Base-by-base conservation (phyloP, 2,329 filamentous ascomycete genomes). In the Ceratocystis cacaofunesta region DNA sequence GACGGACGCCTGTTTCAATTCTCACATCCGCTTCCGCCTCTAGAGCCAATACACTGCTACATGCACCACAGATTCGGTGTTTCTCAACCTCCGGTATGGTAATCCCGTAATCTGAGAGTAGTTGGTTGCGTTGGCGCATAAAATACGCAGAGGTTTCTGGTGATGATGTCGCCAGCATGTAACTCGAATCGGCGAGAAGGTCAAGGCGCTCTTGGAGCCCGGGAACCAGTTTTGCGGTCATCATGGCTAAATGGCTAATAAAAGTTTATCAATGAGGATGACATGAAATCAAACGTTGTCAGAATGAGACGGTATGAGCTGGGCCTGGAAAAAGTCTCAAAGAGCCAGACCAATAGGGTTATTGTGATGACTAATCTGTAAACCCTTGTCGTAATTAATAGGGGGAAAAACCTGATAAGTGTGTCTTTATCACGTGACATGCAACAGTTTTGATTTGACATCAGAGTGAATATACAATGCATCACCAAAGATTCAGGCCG, bases 111-210 rank as follows among this genome's bases (percentile, higher is more conserved):
- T 78, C 74, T 58, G 78, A 76, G 70, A 83, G 75, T 15, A 85
- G 71, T 8, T 76, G 73, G 68, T 78, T 78, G 66, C 80, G 78
- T 65, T 77, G 76, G 69, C 75, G 77, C 81, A 86, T 83, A 48
- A 87, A 74, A 71, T 83, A 79, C 12, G 83, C 82, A 15, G 85
- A 85, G 1, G 78, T 81, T 68, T 81, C 77, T 0, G 84, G 83
- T 0, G 82, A 78, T 1, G 77, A 73, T 10, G 73, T 71, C 2
- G 78, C 75, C 17, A 87, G 75, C 8, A 85, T 72, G 73, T 87
- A 80, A 1, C 83, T 82, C 0, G 84, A 82, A 71, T 85, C 79
- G 10, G 79, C 82, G 2, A 87, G 77, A 22, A 63, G 68, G 43
- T 66, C 30, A 19, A 66, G 36, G 19, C 61, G 36, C 41, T 66